Evolutionary conservation across 768 basidiomycete genomes (phyloP), one percentile per base, ranked within the genome.

Genomic region (Hemileccinum rubropunctum): DNA sequence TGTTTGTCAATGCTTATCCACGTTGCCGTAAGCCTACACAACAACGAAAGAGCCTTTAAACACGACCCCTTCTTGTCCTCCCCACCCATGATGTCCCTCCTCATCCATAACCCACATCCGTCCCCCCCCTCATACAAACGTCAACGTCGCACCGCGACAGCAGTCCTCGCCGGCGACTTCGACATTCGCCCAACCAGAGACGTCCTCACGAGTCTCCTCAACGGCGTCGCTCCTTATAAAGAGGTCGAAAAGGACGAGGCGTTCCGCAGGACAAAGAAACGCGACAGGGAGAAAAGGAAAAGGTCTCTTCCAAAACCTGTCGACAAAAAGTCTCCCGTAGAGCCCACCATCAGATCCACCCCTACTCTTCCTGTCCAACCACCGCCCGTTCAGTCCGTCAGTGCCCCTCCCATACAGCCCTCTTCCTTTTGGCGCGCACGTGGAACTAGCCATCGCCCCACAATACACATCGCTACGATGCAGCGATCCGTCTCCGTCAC

Each of bases 161-260:
- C 82, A 9, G 84, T 91, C 36, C 79, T 90, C 69, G 82, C 87
- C 0, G 89, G 89, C 57, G 71, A 76, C 63, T 89, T 88, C 66
- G 89, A 91, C 71, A 65, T 75, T 6, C 76, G 76, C 17, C 82
- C 84, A 0, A 62, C 76, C 33, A 79, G 89, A 64, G 88, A 91
- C 69, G 86, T 86, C 54, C 75, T 91, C 56, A 91, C 89, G 13
- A 87, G 84, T 67, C 67, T 90, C 43, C 72, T 91, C 60, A 90
- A 90, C 60, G 87, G 88, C 44, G 84, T 89, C 27, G 77, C 76
- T 0, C 79, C 79, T 7, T 84, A 88, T 67, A 76, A 79, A 52
- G 76, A 70, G 14, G 78, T 82, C 23, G 85, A 86, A 70, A 77
- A 73, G 49, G 79, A 82, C 27, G 83, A 84, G 53, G 78, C 81